Base-by-base conservation (phyloP, 768 basidiomycete genomes). In the Hericium alpestre region DNA sequence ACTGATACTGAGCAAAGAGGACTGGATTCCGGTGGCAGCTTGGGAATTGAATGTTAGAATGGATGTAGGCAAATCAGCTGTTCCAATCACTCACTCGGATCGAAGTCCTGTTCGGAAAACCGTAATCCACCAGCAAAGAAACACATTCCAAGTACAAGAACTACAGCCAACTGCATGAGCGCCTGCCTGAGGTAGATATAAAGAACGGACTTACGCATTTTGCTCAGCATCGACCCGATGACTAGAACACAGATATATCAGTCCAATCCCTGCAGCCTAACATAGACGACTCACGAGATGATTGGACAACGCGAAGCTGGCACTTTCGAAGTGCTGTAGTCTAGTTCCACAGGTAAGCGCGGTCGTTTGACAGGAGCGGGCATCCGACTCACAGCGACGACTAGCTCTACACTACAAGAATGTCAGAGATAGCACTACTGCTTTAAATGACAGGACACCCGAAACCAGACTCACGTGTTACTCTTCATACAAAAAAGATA, bases 271-370 rank as follows among this genome's bases (percentile, higher is more conserved):
- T 7, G n/a, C 20, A 46, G 38, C 38, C n/a, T 15, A 13, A 37
- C 47, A 20, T 23, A 41, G 54, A 7, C 10, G 12, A 70, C 84
- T 59, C 63, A 90, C 89, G 73, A 10, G 88, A 82, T 0, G 89
- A 84, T 66, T 93, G 90, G 2, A 93, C 90, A 25, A 93, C 78
- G 20, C 76, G 74, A 8, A 93, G 71, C 67, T 93, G 85, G 64
- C 91, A 93, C 66, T 90, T 86, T n/a, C 76, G 72, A 56, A 93
- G 72, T 0, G 90, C 91, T 49, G 86, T 88, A 53, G 92, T 82
- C 86, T 90, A 56, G 54, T 16, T 18, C 10, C 38, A 27, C 38
- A 32, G 13, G 47, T 20, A 50, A 56, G 40, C 43, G 37, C 39
- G 37, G n/a, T 11, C 43, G 25, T 23, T 18, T 51, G 23, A 10